These are phyloP conservation scores for Solanum hybrid DNA, from an alignment of 305 asterid species.

Conservation along the genomic window DNA sequence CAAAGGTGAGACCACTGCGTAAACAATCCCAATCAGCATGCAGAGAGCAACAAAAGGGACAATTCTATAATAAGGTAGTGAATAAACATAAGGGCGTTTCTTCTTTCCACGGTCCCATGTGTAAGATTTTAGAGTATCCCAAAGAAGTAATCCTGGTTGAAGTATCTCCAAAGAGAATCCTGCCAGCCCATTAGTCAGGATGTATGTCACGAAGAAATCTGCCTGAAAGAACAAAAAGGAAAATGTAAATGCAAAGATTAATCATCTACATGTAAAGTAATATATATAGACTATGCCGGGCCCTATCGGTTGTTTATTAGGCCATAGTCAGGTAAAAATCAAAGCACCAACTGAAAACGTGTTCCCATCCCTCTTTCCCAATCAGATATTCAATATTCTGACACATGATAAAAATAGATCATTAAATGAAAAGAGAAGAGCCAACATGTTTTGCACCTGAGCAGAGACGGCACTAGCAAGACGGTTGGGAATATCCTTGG, in stretches of 20 bases:
- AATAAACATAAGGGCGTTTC: constrained; percentile 58
- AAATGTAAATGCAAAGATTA: constrained; percentile 1
- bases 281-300: neutral
- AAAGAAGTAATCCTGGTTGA: constrained; percentile 80
- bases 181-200: constrained; percentile 73
- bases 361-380: neutral
- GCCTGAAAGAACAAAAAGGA: constrained; percentile 36
- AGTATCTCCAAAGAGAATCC: constrained; percentile 92
- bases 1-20: constrained; percentile 87
- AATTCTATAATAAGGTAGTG: constrained; percentile 69
- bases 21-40: constrained; percentile 82
- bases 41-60: constrained; percentile 67
- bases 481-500: constrained; percentile 66
- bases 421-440: neutral
- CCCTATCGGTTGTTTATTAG: neutral
- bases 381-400: neutral
- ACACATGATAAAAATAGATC: neutral
- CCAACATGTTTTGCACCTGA: constrained; percentile 38
- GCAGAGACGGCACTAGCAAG: constrained; percentile 87
- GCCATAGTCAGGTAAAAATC: neutral
- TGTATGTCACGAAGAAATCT: constrained; percentile 82
- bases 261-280: neutral
- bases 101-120: constrained; percentile 64
- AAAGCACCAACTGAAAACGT: neutral
- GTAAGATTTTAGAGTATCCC: constrained; percentile 65